These are phyloP conservation scores for Trypanosomatidae sp. DNA, from an alignment of 208 protist species.

Conservation along the genomic window DNA sequence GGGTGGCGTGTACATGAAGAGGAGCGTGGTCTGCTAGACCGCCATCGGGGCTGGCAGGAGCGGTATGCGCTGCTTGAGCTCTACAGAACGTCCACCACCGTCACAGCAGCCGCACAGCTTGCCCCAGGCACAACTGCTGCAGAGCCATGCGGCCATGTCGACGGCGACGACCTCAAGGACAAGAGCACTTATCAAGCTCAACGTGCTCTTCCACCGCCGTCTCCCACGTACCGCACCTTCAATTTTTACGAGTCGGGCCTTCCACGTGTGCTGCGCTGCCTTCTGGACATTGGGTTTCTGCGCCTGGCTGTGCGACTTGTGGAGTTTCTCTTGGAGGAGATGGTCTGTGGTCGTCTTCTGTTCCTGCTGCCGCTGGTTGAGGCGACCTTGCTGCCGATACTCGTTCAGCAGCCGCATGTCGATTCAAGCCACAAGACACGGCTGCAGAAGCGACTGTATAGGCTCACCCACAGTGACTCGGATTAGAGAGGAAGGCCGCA, in stretches of 20 bases:
- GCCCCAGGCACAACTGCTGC: not conserved
- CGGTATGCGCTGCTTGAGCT: slow-evolving; percentile 51
- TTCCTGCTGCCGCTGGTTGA: slow-evolving; percentile 50
- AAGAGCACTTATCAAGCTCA: not conserved
- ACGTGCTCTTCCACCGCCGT: not conserved
- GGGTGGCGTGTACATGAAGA: slow-evolving; percentile 87
- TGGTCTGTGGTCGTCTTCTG: slow-evolving; percentile 48
- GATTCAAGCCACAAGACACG: slow-evolving; percentile 61
- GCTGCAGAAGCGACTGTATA: slow-evolving; percentile 46
- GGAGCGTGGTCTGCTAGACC: slow-evolving; percentile 77
- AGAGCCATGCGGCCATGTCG: not conserved
- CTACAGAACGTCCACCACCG: not conserved
- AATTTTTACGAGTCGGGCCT: slow-evolving; percentile 61
- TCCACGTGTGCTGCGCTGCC: slow-evolving; percentile 57
- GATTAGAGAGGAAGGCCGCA: slow-evolving; percentile 31
- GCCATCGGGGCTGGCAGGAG: slow-evolving; percentile 60
- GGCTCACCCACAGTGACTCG: slow-evolving; percentile 83
- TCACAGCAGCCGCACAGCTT: not conserved
- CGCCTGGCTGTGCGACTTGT: slow-evolving; percentile 68
- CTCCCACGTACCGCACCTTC: slow-evolving; percentile 27
- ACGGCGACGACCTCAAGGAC: not conserved
- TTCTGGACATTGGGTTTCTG: slow-evolving; percentile 66
- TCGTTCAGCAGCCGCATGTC: slow-evolving; percentile 40
- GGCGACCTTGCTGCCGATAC: slow-evolving; percentile 39
- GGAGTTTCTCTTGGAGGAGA: slow-evolving; percentile 86